Evolutionary conservation across 1,284 basidiomycete species (phyloP), one percentile per base, ranked within the genome.

Genomic region (Wolfiporia cocos): DNA sequence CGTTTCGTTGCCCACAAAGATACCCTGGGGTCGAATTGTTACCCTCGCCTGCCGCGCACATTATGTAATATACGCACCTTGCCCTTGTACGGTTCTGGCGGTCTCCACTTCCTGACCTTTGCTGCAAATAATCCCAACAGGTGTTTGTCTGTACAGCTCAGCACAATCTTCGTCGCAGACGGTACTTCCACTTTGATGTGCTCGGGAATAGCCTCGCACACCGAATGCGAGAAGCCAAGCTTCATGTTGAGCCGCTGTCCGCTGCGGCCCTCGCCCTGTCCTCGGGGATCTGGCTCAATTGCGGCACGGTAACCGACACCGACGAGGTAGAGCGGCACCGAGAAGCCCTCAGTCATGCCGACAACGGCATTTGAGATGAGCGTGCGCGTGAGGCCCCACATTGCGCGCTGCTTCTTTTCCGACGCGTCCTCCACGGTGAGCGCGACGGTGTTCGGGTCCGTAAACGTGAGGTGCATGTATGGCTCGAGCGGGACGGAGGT

Each of bases 1-100:
- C 32, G 82, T 86, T 64, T 97, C 93, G 51, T 81, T 77, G 22
- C 86, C 87, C 37, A 97, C 81, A 61, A 97, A 96, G 50, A 98
- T 84, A 47, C 94, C 94, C 85, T 93, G 26, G 14, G 26, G 26
- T 14, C 9, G 26, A 28, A 7, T 9, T n/a, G n/a, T n/a, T n/a
- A n/a, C n/a, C n/a, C n/a, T n/a, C n/a, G n/a, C n/a, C n/a, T n/a
- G n/a, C n/a, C n/a, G n/a, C n/a, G n/a, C n/a, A n/a, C n/a, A n/a
- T n/a, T n/a, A n/a, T n/a, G n/a, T n/a, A n/a, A 4, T 42, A n/a
- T 9, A 48, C 83, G 44, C 57, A 92, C 91, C 76, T 96, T 94
- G 55, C 92, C 93, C 69, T 98, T 93, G 70, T 98, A 99, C 17
- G 94, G 94, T 62, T 99, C 96, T 12, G 95, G 95, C 54, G 84